Percentiles rank a stretch among this genome's conserved stretches.
Evolutionary conservation across 2,329 filamentous ascomycete species (phyloP).

Genomic region (Niveomyces coronatus): DNA sequence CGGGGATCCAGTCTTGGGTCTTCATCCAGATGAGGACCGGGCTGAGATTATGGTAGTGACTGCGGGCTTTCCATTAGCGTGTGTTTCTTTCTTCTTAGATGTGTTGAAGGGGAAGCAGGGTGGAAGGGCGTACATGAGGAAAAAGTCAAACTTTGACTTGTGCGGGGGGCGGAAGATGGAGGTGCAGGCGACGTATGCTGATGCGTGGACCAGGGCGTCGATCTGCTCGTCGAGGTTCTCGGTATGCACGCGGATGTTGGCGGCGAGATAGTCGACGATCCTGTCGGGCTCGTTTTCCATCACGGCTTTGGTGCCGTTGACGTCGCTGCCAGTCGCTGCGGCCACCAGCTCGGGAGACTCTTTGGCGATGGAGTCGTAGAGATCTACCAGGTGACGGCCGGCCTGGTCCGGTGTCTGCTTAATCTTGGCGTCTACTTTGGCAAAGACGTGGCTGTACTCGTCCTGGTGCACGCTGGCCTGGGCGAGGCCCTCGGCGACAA

Average conservation of each 20-base stretch:
- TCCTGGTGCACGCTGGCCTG: constrained; percentile 61
- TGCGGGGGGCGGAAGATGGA: constrained; percentile 56
- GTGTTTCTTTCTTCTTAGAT: not conserved
- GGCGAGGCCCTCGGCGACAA: constrained; percentile 71
- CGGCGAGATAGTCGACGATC: constrained; percentile 47
- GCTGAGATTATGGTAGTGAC: constrained; percentile 62
- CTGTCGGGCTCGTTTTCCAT: constrained; percentile 51
- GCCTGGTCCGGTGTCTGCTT: constrained; percentile 15
- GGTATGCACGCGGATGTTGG: constrained; percentile 44
- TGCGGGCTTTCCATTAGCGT: constrained; percentile 22
- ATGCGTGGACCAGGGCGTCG: constrained; percentile 58
- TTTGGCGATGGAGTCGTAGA: constrained; percentile 49
- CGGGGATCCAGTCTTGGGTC: constrained; percentile 48
- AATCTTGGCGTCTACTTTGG: constrained; percentile 38
- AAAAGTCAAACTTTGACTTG: constrained; percentile 71
- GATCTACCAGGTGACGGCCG: constrained; percentile 34
- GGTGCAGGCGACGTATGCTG: constrained; percentile 36
- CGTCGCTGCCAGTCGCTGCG: constrained; percentile 42
- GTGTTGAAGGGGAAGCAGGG: not conserved
- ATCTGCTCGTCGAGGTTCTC: constrained; percentile 46
- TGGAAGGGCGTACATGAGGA: constrained; percentile 39
- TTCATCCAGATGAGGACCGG: constrained; percentile 68
- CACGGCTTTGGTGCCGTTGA: constrained; percentile 55
- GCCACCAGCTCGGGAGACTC: constrained; percentile 43
- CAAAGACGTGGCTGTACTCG: constrained; percentile 44